Evolutionary conservation across 257 asterid species (phyloP), one percentile per base, ranked within the genome.

Genomic region (Misopates orontium): DNA sequence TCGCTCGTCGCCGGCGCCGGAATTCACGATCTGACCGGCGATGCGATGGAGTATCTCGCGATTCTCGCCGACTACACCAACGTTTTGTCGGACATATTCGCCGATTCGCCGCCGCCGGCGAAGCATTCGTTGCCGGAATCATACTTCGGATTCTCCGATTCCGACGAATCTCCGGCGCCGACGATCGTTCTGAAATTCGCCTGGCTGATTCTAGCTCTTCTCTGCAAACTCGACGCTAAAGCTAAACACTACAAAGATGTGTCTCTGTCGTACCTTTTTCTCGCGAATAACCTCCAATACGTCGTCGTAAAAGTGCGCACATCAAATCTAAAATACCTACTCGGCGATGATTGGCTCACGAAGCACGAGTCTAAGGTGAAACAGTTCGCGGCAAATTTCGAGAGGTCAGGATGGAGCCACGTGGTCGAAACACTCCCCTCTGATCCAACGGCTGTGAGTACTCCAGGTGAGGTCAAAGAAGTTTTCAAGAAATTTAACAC

Each of bases 281-380:
- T 89, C 9, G 97, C 95, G 28, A 92, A 89, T 83, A 92, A 92
- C 48, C 83, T 82, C 69, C 87, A 74, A 63, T 73, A 82, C 85
- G 73, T 84, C 79, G 80, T 84, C 70, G 83, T 60, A 8, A 81
- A 83, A 66, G 97, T 81, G 55, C 78, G 70, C 8, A 63, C 83
- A 10, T 92, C 98, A 0, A 84, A 89, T 47, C 87, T 92, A 53
- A 84, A 75, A n/a, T 74, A 87, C 67, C 66, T 85, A 68, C 79
- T 89, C 72, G 96, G 93, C 53, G 86, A 87, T 5, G 85, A 82
- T 0, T 92, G 98, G 98, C 10, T 89, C 17, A 52, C 80, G 19
- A 84, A 76, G 71, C 96, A 84, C 62, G 93, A 87, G 10, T 49
- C 51, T 0, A 85, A 85, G 24, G 87, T 89, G 21, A 84, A 72